These are phyloP conservation scores for Leccinum variicolor DNA, from an alignment of 768 basidiomycete species.

Conservation along the genomic window DNA sequence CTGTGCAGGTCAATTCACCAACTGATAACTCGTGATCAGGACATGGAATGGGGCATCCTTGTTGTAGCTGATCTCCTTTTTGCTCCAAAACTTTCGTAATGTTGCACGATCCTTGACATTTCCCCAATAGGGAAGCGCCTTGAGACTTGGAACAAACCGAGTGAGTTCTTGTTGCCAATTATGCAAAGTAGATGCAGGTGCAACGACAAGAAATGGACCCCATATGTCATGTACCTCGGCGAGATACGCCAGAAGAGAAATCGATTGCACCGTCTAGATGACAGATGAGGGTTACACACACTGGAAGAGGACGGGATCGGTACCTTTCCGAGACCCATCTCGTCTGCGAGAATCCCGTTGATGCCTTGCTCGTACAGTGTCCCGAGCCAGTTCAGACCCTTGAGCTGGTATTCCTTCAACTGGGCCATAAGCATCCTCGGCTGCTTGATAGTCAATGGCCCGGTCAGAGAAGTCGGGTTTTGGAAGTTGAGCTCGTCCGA, in stretches of 20 bases:
- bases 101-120: slow-evolving; percentile 94
- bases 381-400: slow-evolving; percentile 96
- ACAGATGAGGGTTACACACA: neutral
- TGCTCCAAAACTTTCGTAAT: slow-evolving; percentile 95
- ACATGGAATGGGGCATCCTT: slow-evolving; percentile 96
- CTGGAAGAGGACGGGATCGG: slow-evolving; percentile 5
- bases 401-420: slow-evolving; percentile 96
- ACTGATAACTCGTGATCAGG: slow-evolving; percentile 94
- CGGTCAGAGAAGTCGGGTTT: slow-evolving; percentile 89
- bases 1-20: slow-evolving; percentile 48
- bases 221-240: slow-evolving; percentile 98
- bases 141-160: slow-evolving; percentile 89
- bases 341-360: slow-evolving; percentile 98
- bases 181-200: slow-evolving; percentile 94
- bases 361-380: slow-evolving; percentile 99
- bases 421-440: slow-evolving; percentile 96
- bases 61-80: slow-evolving; percentile 94
- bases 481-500: slow-evolving; percentile 99
- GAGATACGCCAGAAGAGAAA: slow-evolving; percentile 91
- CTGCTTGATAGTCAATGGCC: slow-evolving; percentile 81
- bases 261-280: slow-evolving; percentile 90
- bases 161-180: slow-evolving; percentile 99
- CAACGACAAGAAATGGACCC: slow-evolving; percentile 98
- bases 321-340: slow-evolving; percentile 95
- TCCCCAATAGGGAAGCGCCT: slow-evolving; percentile 98